These are phyloP conservation scores for Carex kokanica DNA, from an alignment of 176 grass and related monocot species.

Conservation along the genomic window DNA sequence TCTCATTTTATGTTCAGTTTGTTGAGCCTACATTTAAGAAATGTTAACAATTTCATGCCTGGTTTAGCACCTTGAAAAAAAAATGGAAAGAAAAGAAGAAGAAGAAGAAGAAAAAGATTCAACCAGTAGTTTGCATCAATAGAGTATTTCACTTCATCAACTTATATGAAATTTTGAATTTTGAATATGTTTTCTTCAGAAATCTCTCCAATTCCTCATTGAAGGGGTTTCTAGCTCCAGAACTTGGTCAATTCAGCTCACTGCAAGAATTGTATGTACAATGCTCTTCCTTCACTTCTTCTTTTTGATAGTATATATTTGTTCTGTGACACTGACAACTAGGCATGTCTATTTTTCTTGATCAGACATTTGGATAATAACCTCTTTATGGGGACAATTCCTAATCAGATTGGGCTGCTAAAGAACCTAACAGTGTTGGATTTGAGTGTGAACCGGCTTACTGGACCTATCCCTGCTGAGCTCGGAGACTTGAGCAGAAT, in stretches of 20 bases:
- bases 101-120: conserved; percentile 19
- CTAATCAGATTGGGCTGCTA: conserved; percentile 55
- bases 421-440: conserved; percentile 70
- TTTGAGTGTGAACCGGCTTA: conserved; percentile 72
- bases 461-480: conserved; percentile 69
- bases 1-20: too few relatives aligned
- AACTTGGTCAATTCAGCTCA: conserved; percentile 53
- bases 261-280: conserved; percentile 78
- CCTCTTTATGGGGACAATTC: conserved; percentile 73
- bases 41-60: not conserved
- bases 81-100: conserved; percentile 22
- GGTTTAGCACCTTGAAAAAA: not conserved
- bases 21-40: not conserved
- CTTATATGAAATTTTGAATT: not conserved
- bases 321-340: conserved; percentile 2
- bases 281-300: not conserved
- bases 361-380: conserved; percentile 82
- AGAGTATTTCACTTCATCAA: not conserved
- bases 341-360: conserved; percentile 2
- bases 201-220: conserved; percentile 70
- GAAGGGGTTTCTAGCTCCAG: conserved; percentile 77
- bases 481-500: conserved; percentile 50
- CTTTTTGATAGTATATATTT: not conserved
- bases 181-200: conserved; percentile 40
- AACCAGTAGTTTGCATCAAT: conserved; percentile 22